Evolutionary conservation across 805 yeast species (phyloP), one percentile per base, ranked within the genome.

Genomic region (Lachancea cidri): DNA sequence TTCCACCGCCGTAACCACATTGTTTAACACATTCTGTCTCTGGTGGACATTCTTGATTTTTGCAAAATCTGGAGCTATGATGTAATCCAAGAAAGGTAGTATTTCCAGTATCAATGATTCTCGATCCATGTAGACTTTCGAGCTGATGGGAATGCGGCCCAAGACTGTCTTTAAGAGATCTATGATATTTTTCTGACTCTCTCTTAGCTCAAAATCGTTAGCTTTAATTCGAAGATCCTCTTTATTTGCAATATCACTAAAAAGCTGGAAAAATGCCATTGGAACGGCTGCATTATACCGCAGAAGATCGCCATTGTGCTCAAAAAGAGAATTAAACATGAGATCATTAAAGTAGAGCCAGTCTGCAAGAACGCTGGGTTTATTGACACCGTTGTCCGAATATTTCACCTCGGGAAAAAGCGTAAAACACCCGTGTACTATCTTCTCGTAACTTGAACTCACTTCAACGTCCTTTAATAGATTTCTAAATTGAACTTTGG

Each of bases 331-430:
- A 33, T 64, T 64, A 9, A 62, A 60, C 57, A 82, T 60, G n/a
- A 64, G 36, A 57, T 89, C 97, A 47, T 80, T 75, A 56, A 83
- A 85, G 49, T 64, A 73, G 20, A 85, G 56, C 95, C 95, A 89
- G 47, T 86, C 93, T 32, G 84, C 74, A 6, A 87, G 65, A 18
- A 60, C 65, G 11, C 74, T 60, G 0, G 94, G 83, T 48, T 81
- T 81, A 6, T 49, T 49, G 19, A 86, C 62, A 35, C 78, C 68
- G 41, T 76, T 81, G 49, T 86, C 95, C 33, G 81, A 70, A 54
- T 79, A 79, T 22, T 76, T 79, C 44, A 77, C 71, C 19, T 72
- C 73, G 14, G 79, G 76, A 57, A 80, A 86, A 27, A 70, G 60
- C 37, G 81, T 74, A 61, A 86, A 88, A 55, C 89, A 83, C 1